Base-by-base conservation (phyloP, 2,329 filamentous ascomycete genomes). In the Stagonosporopsis vannaccii region DNA sequence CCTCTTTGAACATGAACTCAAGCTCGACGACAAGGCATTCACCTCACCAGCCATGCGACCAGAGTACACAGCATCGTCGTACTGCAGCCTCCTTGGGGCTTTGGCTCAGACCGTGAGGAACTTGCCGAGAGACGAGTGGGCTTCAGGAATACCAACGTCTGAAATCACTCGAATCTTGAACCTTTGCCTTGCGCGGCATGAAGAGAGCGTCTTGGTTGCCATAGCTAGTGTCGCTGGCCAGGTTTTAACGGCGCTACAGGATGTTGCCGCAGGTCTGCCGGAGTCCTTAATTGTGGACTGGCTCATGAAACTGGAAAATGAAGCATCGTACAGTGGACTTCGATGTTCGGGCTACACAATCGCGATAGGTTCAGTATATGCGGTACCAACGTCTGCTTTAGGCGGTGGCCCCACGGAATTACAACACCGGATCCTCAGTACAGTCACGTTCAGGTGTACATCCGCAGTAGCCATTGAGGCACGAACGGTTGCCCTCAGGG, bases 41-140 rank as follows among this genome's bases (percentile, higher is more conserved):
- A 73, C 69, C 8, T 78, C 76, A 13, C 70, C 74, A 28, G 69
- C 75, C 60, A 80, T 89, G 17, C 84, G 85, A 22, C 86, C 85
- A 0, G 88, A 90, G 54, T 79, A 90, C 20, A 80, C 90, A 4
- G 85, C 85, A 23, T 86, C 89, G 64, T 85, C 86, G 0, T 80
- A 81, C 13, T 83, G 85, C 62, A 79, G 78, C n/a, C 78, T 91
- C 1, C 78, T 89, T 11, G 71, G 67, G 28, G 61, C 67, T 19
- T 61, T 75, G 41, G 63, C 67, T 7, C 51, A 46, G 15, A 56
- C 71, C 42, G 67, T 62, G 4, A 55, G 25, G 17, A 33, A 22
- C 5, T 20, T 59, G 12, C 22, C 56, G 9, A 51, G 42, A 25
- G 28, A 59, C 1, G 23, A 47, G 6, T 57, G 50, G 52, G 37